Base-by-base conservation (phyloP, 2,329 filamentous ascomycete genomes). In the Aspergillus neoniger region DNA sequence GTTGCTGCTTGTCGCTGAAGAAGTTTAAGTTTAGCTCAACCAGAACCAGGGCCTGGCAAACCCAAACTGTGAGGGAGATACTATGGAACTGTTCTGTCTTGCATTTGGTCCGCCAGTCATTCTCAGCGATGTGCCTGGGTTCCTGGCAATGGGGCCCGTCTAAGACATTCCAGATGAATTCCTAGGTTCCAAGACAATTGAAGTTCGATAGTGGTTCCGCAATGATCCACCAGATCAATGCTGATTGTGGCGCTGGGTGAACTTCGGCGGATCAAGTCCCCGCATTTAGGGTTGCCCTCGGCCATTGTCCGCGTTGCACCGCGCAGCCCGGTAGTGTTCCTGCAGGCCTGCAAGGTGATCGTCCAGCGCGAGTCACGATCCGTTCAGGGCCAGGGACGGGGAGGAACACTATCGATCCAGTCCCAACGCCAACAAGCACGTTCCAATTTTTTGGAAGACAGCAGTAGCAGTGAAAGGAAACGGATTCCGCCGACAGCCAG, bases 291-390 rank as follows among this genome's bases (percentile, higher is more conserved):
- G 28, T 21, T 47, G 25, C 25, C 25, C 17, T 55, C 53, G 53
- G 53, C n/a, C 53, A 47, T 55, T 25, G 39, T 55, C 53, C 53
- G 53, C 21, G 17, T 39, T 17, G 36, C 10, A 38, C 30, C 50
- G 6, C 32, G 32, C 4, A 36, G 32, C 5, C 5, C 12, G 12
- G 32, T 17, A 12, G 14, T 28, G 19, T 43, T 21, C 8, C 9
- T 23, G 14, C 28, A 36, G 32, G 5, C 14, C 53, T 55, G 53
- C 53, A 55, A 55, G 39, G 10, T n/a, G n/a, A 55, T 50, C 14
- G 28, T 36, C 32, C 10, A 36, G 32, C 10, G 32, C 32, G 32
- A 36, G 12, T 36, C 23, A 50, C 23, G 28, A 30, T 50, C 5
- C 7, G 5, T 28, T 14, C 47, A 50, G 9, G 12, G 9, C 32